Percentiles rank a stretch among this genome's conserved stretches.
phyloP scores from a whole-genome alignment of 352 stramenopile species.

The Pythium dissotocum region DNA sequence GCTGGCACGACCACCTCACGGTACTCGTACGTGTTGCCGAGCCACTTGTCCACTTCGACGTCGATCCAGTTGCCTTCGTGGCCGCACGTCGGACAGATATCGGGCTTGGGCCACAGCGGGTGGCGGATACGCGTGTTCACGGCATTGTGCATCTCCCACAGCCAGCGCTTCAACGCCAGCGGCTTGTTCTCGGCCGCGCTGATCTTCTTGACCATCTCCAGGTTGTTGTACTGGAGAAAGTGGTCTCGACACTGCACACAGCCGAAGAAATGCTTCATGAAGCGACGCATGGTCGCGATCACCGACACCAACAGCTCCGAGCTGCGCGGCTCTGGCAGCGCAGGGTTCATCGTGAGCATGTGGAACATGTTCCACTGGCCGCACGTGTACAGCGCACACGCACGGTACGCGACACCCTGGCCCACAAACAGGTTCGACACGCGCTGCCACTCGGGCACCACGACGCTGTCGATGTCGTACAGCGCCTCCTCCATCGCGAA shows the following conservation, averaged over 20 bases:
- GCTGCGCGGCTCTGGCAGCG: slow-evolving; percentile 36
- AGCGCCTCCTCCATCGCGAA: slow-evolving; percentile 62
- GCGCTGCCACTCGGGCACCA: slow-evolving; percentile 67
- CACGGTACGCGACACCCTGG: slow-evolving; percentile 60
- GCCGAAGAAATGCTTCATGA: slow-evolving; percentile 86
- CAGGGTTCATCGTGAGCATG: slow-evolving; percentile 80
- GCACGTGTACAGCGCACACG: slow-evolving; percentile 80
- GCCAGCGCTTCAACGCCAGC: slow-evolving; percentile 65
- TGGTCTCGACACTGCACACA: slow-evolving; percentile 79
- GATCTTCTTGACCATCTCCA: slow-evolving; percentile 68
- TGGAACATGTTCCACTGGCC: slow-evolving; percentile 89
- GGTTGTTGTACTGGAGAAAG: slow-evolving; percentile 75
- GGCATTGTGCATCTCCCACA: slow-evolving; percentile 86
- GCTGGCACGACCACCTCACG: slow-evolving; percentile 49
- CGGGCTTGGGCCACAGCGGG: slow-evolving; percentile 73
- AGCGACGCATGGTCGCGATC: slow-evolving; percentile 72
- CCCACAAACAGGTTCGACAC: slow-evolving; percentile 65
- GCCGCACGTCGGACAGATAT: slow-evolving; percentile 72
- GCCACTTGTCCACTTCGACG: slow-evolving; percentile 77
- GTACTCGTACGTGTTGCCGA: slow-evolving; percentile 63
- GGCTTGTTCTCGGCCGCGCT: slow-evolving; percentile 68
- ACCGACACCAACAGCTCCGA: slow-evolving; percentile 67
- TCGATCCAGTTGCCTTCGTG: slow-evolving; percentile 57
- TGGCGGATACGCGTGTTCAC: slow-evolving; percentile 81
- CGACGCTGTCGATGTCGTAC: slow-evolving; percentile 47